Base-by-base conservation (phyloP, 805 yeast species). In the Yueomyces sp. region DNA sequence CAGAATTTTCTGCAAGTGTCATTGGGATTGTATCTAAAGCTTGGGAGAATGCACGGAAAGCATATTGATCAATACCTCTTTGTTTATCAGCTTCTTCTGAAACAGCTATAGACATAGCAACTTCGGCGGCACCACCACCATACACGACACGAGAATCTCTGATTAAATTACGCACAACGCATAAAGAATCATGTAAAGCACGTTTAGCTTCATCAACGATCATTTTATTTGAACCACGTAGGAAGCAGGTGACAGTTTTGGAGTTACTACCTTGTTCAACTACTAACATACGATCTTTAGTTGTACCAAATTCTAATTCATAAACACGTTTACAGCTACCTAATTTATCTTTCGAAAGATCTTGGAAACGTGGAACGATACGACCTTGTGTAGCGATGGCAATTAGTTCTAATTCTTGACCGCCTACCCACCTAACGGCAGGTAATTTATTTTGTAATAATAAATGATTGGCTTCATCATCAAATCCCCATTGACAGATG, bases 401-500 rank as follows among this genome's bases (percentile, higher is more conserved):
- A 57, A 94, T 79, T 50, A 86, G 75, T 68, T 90, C 98, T 53
- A 90, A 73, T 57, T 90, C 98, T 43, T 94, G 85, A 39, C 97
- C 98, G 48, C 97, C 98, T 42, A 92, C 95, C 99, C 99, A 92
- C 69, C 99, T 79, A 37, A 92, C 92, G 28, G 97, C 97, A 36
- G 96, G 95, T 49, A 92, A 73, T 38, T 85, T 76, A 64, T 90
- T 86, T 55, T 90, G 83, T 53, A 88, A 70, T 47, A 92, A 72
- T 60, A 92, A 67, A 65, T 92, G 96, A 66, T 90, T 90, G 38
- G 97, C 97, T 69, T 90, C 98, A 63, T 90, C 98, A 64, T 90
- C 98, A 56, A 90, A 92, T 19, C 98, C 98, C 98, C 98, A 90
- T 69, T 90, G 98, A 68, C 98, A 92, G 37, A 94, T 90, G 42